phyloP scores from a whole-genome alignment of 805 yeast genomes.

The Monosporozyma unispora region DNA sequence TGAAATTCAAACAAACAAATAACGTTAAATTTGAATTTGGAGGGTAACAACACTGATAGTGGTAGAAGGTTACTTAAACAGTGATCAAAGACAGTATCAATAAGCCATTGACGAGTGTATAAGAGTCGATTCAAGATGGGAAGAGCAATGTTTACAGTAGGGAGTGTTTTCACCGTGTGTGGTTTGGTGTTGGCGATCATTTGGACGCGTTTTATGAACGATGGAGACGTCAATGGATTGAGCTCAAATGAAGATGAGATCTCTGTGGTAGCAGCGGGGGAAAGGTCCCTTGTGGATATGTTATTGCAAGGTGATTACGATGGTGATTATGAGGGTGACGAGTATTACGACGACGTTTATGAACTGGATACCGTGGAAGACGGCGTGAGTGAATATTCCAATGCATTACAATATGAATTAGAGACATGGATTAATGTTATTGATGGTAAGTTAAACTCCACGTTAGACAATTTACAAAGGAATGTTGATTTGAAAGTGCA shows the following conservation, averaged over 20 bases:
- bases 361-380: too few relatives aligned
- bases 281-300: neutral
- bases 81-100: too few relatives aligned
- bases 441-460: constrained; percentile 31
- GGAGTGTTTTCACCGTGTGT: neutral
- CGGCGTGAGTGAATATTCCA: neutral
- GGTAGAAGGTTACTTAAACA: too few relatives aligned
- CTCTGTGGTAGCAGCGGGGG: neutral
- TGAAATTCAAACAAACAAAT: neutral
- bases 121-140: neutral
- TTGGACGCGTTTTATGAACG: neutral
- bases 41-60: neutral
- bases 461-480: neutral
- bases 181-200: neutral
- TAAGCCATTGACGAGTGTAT: neutral
- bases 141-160: neutral
- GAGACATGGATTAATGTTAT: constrained; percentile 30
- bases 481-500: neutral
- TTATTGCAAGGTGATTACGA: constrained; percentile 1
- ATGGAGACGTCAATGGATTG: neutral
- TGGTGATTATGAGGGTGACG: neutral
- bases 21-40: neutral
- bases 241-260: neutral
- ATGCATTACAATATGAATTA: constrained; percentile 25
- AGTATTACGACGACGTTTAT: neutral